A percentile compares a stretch with the other conserved stretches of the same genome.
Conservation (phyloP, 2,329 filamentous ascomycete species). For the Acrocalymma vagum region DNA sequence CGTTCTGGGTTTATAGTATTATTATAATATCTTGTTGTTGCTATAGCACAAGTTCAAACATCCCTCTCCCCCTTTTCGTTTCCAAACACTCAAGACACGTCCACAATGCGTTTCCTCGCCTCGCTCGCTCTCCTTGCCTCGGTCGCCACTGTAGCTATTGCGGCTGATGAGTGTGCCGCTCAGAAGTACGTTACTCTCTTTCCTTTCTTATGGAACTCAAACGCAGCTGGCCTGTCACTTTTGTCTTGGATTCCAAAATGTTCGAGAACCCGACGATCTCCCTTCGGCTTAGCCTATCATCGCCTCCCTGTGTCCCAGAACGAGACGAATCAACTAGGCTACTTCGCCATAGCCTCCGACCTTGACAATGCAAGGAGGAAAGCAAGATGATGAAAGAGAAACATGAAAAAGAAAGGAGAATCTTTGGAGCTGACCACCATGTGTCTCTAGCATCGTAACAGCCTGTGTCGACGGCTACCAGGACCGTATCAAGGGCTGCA, state of each 20-base stretch:
- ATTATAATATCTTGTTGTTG: constrained; percentile 5
- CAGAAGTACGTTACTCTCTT: constrained; percentile 45
- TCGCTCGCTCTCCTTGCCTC: constrained; percentile 39
- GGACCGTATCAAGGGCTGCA: constrained; percentile 54
- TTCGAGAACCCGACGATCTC: neutral
- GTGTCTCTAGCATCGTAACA: constrained; percentile 64
- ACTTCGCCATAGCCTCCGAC: neutral
- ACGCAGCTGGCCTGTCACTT: too few species aligned
- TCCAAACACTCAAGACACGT: neutral
- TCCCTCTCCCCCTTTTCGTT: too few species aligned
- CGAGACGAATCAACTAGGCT: neutral
- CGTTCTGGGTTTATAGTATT: constrained; percentile 29
- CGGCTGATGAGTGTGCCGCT: constrained; percentile 43
- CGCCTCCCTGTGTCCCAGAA: constrained; percentile 2
- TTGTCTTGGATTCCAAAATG: too few species aligned
- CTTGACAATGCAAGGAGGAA: neutral
- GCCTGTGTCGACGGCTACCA: constrained; percentile 55
- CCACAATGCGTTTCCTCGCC: constrained; percentile 44
- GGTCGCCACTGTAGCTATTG: constrained; percentile 47
- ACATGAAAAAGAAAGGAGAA: too few species aligned
- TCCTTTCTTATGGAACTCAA: neutral
- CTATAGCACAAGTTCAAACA: neutral
- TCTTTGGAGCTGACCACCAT: too few species aligned
- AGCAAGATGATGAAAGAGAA: constrained; percentile 38
- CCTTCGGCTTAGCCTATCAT: neutral